Conservation (phyloP, 768 basidiomycete species). For the Crassisporium funariophilum region DNA sequence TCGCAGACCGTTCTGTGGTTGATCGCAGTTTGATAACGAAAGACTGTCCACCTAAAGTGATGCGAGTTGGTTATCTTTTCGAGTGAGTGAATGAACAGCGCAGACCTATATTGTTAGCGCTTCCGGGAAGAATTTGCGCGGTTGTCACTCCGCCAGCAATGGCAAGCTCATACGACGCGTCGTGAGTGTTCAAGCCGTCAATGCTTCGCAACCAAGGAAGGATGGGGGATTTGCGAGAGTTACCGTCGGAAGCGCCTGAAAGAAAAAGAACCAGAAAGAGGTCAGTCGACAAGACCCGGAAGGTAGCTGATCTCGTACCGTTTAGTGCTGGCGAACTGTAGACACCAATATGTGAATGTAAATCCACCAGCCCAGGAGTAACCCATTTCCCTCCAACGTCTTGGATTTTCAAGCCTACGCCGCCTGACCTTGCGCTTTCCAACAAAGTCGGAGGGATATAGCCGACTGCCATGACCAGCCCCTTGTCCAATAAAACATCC, state of each 20-base stretch:
- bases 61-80: neutral
- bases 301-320: slow-evolving; percentile 23
- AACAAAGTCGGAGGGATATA: slow-evolving; percentile 28
- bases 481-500: slow-evolving; percentile 63
- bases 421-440: slow-evolving; percentile 10
- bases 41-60: slow-evolving; percentile 65
- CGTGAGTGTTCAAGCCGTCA: slow-evolving; percentile 78
- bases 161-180: slow-evolving; percentile 56
- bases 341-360: slow-evolving; percentile 47
- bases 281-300: neutral
- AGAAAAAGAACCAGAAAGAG: neutral
- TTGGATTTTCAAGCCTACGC: slow-evolving; percentile 35
- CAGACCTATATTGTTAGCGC: slow-evolving; percentile 59
- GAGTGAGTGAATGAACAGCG: neutral
- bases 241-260: slow-evolving; percentile 51
- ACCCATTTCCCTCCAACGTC: slow-evolving; percentile 69
- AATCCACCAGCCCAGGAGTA: slow-evolving; percentile 46
- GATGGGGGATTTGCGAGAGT: slow-evolving; percentile 54
- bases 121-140: slow-evolving; percentile 75
- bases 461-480: slow-evolving; percentile 62
- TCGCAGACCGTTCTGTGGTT: slow-evolving; percentile 69
- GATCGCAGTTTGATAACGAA: slow-evolving; percentile 75
- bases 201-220: slow-evolving; percentile 69
- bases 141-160: slow-evolving; percentile 77
- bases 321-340: slow-evolving; percentile 30